Base-by-base conservation (phyloP, 1,139 yeast genomes). In the Torulaspora pretoriensis region DNA sequence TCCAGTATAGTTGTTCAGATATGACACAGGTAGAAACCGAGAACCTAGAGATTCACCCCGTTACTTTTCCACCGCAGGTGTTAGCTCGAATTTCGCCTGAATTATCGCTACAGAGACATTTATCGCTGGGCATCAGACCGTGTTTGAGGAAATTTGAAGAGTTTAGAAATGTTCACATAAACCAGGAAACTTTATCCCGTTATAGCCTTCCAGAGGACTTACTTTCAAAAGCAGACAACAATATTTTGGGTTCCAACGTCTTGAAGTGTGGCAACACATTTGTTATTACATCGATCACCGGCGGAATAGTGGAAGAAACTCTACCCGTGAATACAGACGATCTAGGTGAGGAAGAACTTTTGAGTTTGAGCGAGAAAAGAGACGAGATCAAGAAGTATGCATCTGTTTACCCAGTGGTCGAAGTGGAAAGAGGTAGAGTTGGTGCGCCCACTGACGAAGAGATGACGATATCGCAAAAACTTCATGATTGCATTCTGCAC, bases 371-470 rank as follows among this genome's bases (percentile, higher is more conserved):
- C n/a, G 47, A 50, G 10, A 51, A 47, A 4, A 41, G 48, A n/a
- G 47, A 55, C 30, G 45, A 53, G 34, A 38, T 68, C 9, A 40
- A 50, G 1, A 55, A 60, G 8, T 57, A 62, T 52, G 67, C 81
- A 1, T 65, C 81, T 0, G 73, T 83, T 0, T 88, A 77, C 60
- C 94, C 96, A 0, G 83, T 86, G 35, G 90, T 90, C 8, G 94
- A 87, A 55, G 78, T 88, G 12, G 77, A 82, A 46, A 72, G 94
- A 47, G 96, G 95, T 14, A 72, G 88, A 45, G 70, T 69, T 4
- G 87, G 89, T 28, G 88, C 92, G 2, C 97, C 97, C 17, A 81
- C 94, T 1, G 89, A 83, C 54, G 97, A 90, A 67, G 97, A 90
- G 64, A 88, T 87, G 85, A 80, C 78, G 25, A 60, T 86, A 27